Evolutionary conservation across 371 early-diverging fungal genomes (phyloP).

Genomic region (Rhizomucor pusillus): DNA sequence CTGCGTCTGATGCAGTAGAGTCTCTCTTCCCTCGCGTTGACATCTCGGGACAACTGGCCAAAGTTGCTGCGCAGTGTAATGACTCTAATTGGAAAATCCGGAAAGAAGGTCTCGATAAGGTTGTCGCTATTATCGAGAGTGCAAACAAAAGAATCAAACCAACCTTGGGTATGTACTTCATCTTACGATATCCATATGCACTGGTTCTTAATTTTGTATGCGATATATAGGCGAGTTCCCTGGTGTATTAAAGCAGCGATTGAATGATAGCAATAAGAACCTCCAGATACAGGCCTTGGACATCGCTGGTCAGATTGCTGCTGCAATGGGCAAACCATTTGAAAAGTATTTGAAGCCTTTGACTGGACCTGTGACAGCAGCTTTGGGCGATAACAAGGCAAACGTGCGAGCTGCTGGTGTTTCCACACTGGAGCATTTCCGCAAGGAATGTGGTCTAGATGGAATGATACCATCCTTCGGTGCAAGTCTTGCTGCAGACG

Average conservation of each 20-base stretch:
- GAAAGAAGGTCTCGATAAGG: slow-evolving; percentile 89
- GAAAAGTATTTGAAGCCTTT: slow-evolving; percentile 69
- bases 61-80: slow-evolving; percentile 58
- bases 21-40: slow-evolving; percentile 88
- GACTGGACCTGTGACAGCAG: slow-evolving; percentile 58
- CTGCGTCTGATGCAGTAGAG: slow-evolving; percentile 63
- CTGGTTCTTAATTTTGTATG: slow-evolving; percentile 5
- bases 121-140: slow-evolving; percentile 65
- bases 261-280: slow-evolving; percentile 90
- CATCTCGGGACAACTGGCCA: slow-evolving; percentile 50
- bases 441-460: slow-evolving; percentile 66
- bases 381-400: slow-evolving; percentile 86
- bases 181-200: not conserved
- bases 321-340: slow-evolving; percentile 85
- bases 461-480: slow-evolving; percentile 65
- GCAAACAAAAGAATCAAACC: slow-evolving; percentile 86
- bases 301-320: slow-evolving; percentile 53
- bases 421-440: slow-evolving; percentile 68
- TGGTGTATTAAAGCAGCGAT: slow-evolving; percentile 72
- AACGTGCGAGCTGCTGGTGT: slow-evolving; percentile 81
- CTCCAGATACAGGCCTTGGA: slow-evolving; percentile 19
- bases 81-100: slow-evolving; percentile 94
- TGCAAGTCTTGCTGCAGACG: slow-evolving; percentile 67
- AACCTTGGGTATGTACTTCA: slow-evolving; percentile 48
- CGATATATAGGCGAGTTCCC: slow-evolving; percentile 62